Conservation (phyloP, 495 filamentous ascomycete genomes). For the Clohesyomyces aquaticus region DNA sequence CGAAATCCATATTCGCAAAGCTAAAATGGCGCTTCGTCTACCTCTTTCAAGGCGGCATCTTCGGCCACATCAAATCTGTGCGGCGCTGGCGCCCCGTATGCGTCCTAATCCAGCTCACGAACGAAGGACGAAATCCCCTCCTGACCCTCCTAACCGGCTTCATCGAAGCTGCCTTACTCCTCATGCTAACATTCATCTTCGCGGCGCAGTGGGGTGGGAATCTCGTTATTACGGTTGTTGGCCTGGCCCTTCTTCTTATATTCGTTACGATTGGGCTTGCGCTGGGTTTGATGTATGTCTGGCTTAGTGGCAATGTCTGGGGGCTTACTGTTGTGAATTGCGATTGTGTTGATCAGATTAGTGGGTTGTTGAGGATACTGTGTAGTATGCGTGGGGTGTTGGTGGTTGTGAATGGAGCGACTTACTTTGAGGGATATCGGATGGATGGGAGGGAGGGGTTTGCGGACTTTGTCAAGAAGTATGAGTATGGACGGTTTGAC, state of each 20-base stretch:
- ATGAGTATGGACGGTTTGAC: neutral
- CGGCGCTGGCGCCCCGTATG: constrained; percentile 33
- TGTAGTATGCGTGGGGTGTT: constrained; percentile 35
- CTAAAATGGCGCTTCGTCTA: too few species aligned
- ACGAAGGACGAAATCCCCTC: constrained; percentile 18
- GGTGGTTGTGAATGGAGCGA: constrained; percentile 28
- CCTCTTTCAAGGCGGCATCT: constrained; percentile 8
- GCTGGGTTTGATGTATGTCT: constrained; percentile 29
- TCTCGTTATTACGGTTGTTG: constrained; percentile 26
- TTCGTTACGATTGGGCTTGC: constrained; percentile 37
- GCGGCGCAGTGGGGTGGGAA: constrained; percentile 40
- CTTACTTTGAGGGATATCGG: constrained; percentile 15
- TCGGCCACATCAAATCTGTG: constrained; percentile 15
- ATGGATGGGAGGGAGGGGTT: neutral
- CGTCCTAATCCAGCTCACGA: constrained; percentile 35
- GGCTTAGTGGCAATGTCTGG: neutral
- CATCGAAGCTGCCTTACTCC: constrained; percentile 30
- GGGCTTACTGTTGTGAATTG: constrained; percentile 14
- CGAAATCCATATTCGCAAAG: too few species aligned
- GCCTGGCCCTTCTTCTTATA: constrained; percentile 28
- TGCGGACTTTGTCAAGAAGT: neutral
- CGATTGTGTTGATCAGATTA: constrained; percentile 16
- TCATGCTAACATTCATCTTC: constrained; percentile 40
- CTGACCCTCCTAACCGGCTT: constrained; percentile 35
- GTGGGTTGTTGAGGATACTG: constrained; percentile 27